A percentile compares a stretch with the other conserved stretches of the same genome.
phyloP scores from a whole-genome alignment of 2,329 filamentous ascomycete species.

The Nakataea oryzae region DNA sequence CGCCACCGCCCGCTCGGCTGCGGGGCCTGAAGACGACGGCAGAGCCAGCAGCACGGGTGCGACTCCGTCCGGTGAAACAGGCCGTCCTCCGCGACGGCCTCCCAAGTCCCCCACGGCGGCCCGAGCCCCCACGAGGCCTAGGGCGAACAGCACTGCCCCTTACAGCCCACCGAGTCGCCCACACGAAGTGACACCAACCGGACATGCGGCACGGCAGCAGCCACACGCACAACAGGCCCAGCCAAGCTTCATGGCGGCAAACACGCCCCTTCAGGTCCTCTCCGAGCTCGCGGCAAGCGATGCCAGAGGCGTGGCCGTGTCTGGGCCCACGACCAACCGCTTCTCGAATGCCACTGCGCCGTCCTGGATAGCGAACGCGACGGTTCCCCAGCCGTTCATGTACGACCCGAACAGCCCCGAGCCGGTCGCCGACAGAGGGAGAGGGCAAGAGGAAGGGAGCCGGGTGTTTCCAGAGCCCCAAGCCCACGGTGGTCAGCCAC shows the following conservation, averaged over 20 bases:
- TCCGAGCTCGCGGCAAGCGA: not conserved
- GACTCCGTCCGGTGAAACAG: not conserved
- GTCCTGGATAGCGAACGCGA: not conserved
- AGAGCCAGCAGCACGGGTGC: not conserved
- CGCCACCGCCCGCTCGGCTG: not conserved
- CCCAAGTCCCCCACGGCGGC: not conserved
- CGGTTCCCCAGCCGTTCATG: slow-evolving; percentile 22
- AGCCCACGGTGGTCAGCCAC: not conserved
- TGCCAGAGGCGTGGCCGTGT: not conserved
- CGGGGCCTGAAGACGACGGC: not conserved
- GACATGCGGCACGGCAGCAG: slow-evolving; percentile 5
- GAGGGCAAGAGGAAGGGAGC: slow-evolving; percentile 3
- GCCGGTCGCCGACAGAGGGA: not conserved
- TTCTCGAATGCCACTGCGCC: not conserved
- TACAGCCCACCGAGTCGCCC: slow-evolving; percentile 5
- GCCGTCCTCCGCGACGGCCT: not conserved
- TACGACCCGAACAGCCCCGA: slow-evolving; percentile 16
- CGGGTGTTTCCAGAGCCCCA: slow-evolving; percentile 1
- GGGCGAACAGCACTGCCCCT: slow-evolving; percentile 12
- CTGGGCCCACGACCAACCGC: not conserved
- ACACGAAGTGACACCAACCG: not conserved
- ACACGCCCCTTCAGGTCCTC: not conserved
- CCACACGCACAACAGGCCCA: slow-evolving; percentile 8
- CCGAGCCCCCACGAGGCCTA: slow-evolving; percentile 6
- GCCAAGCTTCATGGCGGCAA: slow-evolving; percentile 5